Base-by-base conservation (phyloP, 768 basidiomycete genomes). In the Trametes gibbosa region DNA sequence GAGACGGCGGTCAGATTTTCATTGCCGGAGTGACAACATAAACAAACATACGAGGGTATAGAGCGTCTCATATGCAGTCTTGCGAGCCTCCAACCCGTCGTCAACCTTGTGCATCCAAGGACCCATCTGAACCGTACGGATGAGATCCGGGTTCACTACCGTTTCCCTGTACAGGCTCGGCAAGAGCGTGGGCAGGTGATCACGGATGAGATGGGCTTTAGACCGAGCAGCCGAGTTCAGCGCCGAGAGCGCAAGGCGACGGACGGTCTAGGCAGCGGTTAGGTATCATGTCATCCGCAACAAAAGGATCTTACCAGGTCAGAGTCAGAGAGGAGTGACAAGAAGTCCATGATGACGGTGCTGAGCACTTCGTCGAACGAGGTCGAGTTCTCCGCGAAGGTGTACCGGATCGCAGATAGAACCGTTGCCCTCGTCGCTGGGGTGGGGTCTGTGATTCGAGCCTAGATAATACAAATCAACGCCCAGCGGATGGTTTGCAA, bases 101-200 rank as follows among this genome's bases (percentile, higher is more conserved):
- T 99, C 97, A 52, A 97, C 92, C 70, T 91, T 94, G 75, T 96
- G 93, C 25, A 89, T 91, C 94, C 94, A 97, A 2, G 95, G 94
- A 21, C 95, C 94, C 95, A 97, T 97, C 69, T 94, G 92, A 13
- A 97, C 94, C 1, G 90, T 92, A 29, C 90, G 85, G 68, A 96
- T 87, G 58, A 95, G 84, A 1, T 86, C 81, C 2, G 83, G 79
- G 62, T 92, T 93, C 69, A 95, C 75, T 37, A 80, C 69, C 0
- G 95, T 97, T 75, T 98, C 93, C 37, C 83, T 79, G 74, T 97
- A 98, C 25, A 99, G 77, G 56, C 81, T 83, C 0, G 95, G 94
- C 47, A 97, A 77, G 5, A 99, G 79, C 0, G 80, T 69, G 9
- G 79, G 70, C 24, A 98, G 78, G 64, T 96, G 92, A 16, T 95